Evolutionary conservation across 2,329 filamentous ascomycete genomes (phyloP).

Genomic region (Cladosporium cucumerinum): DNA sequence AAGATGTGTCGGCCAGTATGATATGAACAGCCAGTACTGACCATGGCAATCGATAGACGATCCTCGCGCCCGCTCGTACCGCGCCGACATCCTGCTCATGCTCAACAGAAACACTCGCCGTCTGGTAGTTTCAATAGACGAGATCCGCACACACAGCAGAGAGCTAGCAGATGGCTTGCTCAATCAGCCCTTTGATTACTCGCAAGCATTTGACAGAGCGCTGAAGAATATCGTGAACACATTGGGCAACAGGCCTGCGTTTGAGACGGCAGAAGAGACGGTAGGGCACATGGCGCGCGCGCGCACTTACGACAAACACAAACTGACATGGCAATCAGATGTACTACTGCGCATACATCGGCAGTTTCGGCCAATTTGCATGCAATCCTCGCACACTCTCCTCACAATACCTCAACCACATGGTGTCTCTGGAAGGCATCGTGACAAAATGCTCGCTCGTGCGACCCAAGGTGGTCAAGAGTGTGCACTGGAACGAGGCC

Average conservation of each 20-base stretch:
- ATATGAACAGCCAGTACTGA: constrained; percentile 14
- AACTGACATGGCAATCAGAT: constrained; percentile 30
- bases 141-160: constrained; percentile 80
- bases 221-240: constrained; percentile 85
- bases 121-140: constrained; percentile 68
- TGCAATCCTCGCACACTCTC: constrained; percentile 93
- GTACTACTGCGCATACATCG: constrained; percentile 97
- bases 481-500: constrained; percentile 90
- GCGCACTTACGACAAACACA: not conserved
- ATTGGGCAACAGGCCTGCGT: constrained; percentile 69
- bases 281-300: constrained; percentile 41
- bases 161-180: constrained; percentile 79
- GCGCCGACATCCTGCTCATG: constrained; percentile 80
- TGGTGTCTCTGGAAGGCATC: constrained; percentile 96
- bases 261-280: constrained; percentile 73
- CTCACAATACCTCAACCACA: constrained; percentile 85
- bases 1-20: constrained; percentile 36
- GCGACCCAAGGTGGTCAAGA: constrained; percentile 94
- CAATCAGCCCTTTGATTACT: constrained; percentile 81
- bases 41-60: constrained; percentile 44
- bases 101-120: constrained; percentile 59
- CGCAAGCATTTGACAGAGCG: constrained; percentile 82
- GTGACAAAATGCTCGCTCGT: constrained; percentile 95
- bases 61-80: constrained; percentile 67
- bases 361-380: constrained; percentile 89